Evolutionary conservation across 2,329 filamentous ascomycete genomes (phyloP).

Genomic region (Colletotrichum lupini): DNA sequence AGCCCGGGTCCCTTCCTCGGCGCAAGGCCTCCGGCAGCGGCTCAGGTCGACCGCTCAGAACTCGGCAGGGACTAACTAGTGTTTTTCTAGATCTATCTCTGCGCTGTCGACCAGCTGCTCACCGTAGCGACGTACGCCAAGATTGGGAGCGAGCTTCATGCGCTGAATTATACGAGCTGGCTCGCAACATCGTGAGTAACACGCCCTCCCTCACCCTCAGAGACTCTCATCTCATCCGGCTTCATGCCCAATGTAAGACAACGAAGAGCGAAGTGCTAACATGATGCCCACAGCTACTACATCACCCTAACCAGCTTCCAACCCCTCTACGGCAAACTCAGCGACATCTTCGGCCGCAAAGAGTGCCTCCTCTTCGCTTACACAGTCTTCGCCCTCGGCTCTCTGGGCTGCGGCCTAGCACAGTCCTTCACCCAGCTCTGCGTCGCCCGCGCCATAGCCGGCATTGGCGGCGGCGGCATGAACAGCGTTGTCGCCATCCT

Average conservation of each 20-base stretch:
- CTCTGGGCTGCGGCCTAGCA: constrained; percentile 71
- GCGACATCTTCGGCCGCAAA: constrained; percentile 78
- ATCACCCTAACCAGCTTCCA: constrained; percentile 81
- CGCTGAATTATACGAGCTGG: constrained; percentile 81
- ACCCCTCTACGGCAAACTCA: constrained; percentile 77
- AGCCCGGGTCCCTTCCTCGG: background rate
- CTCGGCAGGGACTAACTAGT: background rate
- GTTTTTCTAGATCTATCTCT: constrained; percentile 71
- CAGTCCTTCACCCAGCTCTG: constrained; percentile 74
- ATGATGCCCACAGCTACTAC: constrained; percentile 65
- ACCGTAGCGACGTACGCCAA: constrained; percentile 82
- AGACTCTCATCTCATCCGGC: background rate
- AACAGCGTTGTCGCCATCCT: constrained; percentile 76
- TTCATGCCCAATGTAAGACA: background rate
- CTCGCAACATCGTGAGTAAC: constrained; percentile 64
- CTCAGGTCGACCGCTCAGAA: background rate
- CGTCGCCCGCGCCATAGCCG: constrained; percentile 63
- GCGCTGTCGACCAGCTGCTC: constrained; percentile 81
- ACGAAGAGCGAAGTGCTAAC: background rate
- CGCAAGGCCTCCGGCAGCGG: background rate
- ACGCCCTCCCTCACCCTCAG: background rate
- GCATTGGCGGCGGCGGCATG: constrained; percentile 78
- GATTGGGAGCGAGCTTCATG: constrained; percentile 80
- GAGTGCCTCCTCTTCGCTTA: constrained; percentile 73
- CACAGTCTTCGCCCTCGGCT: constrained; percentile 72